Evolutionary conservation across 495 filamentous ascomycete species (phyloP), one percentile per base, ranked within the genome.

Genomic region (Daldinia caldariorum): DNA sequence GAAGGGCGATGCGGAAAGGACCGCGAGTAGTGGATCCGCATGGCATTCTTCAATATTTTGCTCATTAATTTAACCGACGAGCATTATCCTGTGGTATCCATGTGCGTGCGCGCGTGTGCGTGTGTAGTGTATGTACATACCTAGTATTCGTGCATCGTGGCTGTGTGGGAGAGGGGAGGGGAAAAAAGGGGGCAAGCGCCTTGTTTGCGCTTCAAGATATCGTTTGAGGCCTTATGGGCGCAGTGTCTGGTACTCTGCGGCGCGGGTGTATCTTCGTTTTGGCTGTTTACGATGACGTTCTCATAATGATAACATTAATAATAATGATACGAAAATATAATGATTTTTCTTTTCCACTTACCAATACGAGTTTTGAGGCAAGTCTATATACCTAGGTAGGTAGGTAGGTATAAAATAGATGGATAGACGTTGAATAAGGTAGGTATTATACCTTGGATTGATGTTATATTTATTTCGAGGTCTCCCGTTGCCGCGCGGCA

Each of bases 401-500:
- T n/a, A n/a, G n/a, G n/a, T n/a, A n/a, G n/a, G 26, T 26, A 26
- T 26, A 26, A 26, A 47, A 47, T 47, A n/a, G 43, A 47, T 26
- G 18, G 43, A 47, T 47, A 22, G 34, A 35, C 34, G 34, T 2
- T 47, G 18, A 9, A 47, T 47, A 47, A n/a, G n/a, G n/a, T 47
- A 47, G 16, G 41, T 12, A 12, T 5, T n/a, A n/a, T 47, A 20
- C n/a, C n/a, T n/a, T 47, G 9, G 4, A 39, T n/a, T 6, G 14
- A n/a, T 6, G 38, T 26, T 1, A 29, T 50, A 58, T 22, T 35
- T 51, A 43, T 35, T 64, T 51, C 6, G 56, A 10, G 61, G 35
- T 72, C 50, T 56, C 53, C 22, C 69, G 37, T 67, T 72, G 61
- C 69, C 69, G 69, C 69, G 69, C 69, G 69, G 69, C 43, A 72